Base-by-base conservation (phyloP, 208 protist genomes). In the Trypanosomatidae sp. region DNA sequence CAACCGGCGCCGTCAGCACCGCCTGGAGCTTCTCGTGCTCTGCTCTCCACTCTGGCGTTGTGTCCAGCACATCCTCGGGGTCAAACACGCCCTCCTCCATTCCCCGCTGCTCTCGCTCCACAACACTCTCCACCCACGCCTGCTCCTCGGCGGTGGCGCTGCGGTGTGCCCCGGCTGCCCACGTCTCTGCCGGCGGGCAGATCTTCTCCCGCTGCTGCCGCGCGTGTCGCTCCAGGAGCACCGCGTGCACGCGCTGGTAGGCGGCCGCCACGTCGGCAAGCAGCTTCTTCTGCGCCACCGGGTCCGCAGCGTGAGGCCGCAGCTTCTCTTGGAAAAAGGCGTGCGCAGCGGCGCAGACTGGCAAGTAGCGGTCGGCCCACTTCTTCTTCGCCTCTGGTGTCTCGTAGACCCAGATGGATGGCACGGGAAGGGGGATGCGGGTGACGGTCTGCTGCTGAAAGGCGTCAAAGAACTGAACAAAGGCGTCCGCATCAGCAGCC, bases 391-490 rank as follows among this genome's bases (percentile, higher is more conserved):
- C 84, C 25, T 91, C 86, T 1, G 58, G 25, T 19, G 81, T 85
- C 71, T 95, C 92, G 66, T 93, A 92, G 44, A 89, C 76, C 86
- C 88, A 97, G 50, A 97, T 84, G 33, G 90, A 86, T 15, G 90
- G 87, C 13, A 83, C 84, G 1, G 92, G 90, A 15, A 97, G 73
- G 10, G 92, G 88, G 52, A 94, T 85, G 46, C 80, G 83, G n/a
- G 86, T 88, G 59, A 79, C 76, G 17, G 89, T 90, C 74, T 92
- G 87, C 62, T 91, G 88, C 71, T 92, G 89, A 36, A 85, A 80
- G 44, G 82, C 72, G 56, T 91, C 84, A 66, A 91, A 89, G 55
- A 94, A 91, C 33, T 76, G 80, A 41, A 94, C 44, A 79, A 94
- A 95, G 22, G 70, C 76, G 30, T 88, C 87, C 43, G 79, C 52